Percentiles rank a stretch among this genome's conserved stretches.
phyloP scores from a whole-genome alignment of 768 basidiomycete species.

The Termitomyces sp. region DNA sequence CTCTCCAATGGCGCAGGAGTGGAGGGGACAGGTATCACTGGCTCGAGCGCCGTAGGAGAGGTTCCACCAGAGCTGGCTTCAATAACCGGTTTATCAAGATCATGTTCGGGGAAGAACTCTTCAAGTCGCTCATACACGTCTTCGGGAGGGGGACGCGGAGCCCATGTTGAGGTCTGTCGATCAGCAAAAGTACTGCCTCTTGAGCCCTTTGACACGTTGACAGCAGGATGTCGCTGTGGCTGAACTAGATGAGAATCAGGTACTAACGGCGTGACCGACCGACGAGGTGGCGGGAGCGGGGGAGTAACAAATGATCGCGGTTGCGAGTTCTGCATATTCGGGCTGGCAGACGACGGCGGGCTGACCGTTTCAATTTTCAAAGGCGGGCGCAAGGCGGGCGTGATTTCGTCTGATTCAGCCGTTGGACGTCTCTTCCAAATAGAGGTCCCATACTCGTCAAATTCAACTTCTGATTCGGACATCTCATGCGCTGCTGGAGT shows the following conservation, averaged over 20 bases:
- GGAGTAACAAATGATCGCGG: slow-evolving; percentile 17
- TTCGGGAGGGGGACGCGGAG: slow-evolving; percentile 85
- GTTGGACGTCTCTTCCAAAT: slow-evolving; percentile 40
- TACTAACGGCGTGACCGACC: slow-evolving; percentile 16
- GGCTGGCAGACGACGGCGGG: slow-evolving; percentile 2
- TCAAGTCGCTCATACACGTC: slow-evolving; percentile 91
- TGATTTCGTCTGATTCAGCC: slow-evolving; percentile 18
- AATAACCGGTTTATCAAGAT: slow-evolving; percentile 93
- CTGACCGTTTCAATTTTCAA: slow-evolving; percentile 31
- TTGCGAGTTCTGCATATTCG: slow-evolving; percentile 4
- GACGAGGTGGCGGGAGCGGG: slow-evolving; percentile 16
- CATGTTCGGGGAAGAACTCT: slow-evolving; percentile 93
- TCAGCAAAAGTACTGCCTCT: slow-evolving; percentile 58
- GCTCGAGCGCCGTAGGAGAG: slow-evolving; percentile 64
- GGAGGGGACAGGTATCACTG: slow-evolving; percentile 34
- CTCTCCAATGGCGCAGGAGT: slow-evolving; percentile 23
- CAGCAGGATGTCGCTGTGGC: slow-evolving; percentile 20
- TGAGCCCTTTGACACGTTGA: slow-evolving; percentile 22
- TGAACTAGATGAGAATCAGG: slow-evolving; percentile 1
- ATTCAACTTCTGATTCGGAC: slow-evolving; percentile 43
- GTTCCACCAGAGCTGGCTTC: slow-evolving; percentile 78
- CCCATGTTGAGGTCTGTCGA: slow-evolving; percentile 71
- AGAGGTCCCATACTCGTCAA: slow-evolving; percentile 32
- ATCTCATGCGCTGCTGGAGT: slow-evolving; percentile 15
- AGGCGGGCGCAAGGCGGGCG: slow-evolving; percentile 32